phyloP scores from a whole-genome alignment of 345 rosid species.

The Hevea brasiliensis region DNA sequence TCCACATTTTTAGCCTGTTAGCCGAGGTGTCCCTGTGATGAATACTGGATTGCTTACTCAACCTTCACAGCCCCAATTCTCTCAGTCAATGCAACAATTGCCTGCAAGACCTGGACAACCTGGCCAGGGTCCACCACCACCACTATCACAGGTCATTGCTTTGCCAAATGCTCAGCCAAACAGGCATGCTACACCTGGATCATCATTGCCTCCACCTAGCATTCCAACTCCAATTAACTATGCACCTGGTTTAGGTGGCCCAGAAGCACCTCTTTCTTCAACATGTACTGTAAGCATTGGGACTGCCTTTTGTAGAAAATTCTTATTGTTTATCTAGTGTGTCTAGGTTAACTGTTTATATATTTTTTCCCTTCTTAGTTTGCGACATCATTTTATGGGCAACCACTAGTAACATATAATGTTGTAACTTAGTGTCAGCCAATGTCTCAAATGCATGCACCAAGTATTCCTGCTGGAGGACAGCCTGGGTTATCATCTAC shows the following conservation, averaged over 20 bases:
- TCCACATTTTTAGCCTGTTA: conserved; percentile 69
- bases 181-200: conserved; percentile 48
- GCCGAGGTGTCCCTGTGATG: conserved; percentile 54
- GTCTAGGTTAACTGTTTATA: conserved; percentile 15
- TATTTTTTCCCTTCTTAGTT: conserved; percentile 46
- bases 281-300: conserved; percentile 59
- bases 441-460: conserved; percentile 49
- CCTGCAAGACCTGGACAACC: conserved; percentile 65
- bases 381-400: conserved; percentile 55
- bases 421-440: conserved; percentile 51
- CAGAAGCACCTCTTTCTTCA: conserved; percentile 57
- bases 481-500: conserved; percentile 42
- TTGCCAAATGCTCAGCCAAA: conserved; percentile 52
- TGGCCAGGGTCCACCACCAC: conserved; percentile 50
- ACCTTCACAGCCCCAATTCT: conserved; percentile 59
- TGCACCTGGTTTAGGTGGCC: conserved; percentile 54
- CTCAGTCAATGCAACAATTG: conserved; percentile 60
- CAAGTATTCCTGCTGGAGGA: conserved; percentile 49
- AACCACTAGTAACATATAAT: conserved; percentile 41
- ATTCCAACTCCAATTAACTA: conserved; percentile 50
- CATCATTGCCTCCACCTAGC: conserved; percentile 51
- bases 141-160: conserved; percentile 49
- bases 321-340: conserved; percentile 22
- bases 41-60: conserved; percentile 69
- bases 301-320: conserved; percentile 5